A percentile compares a stretch with the other conserved stretches of the same genome.
phyloP scores from a whole-genome alignment of 2,329 filamentous ascomycete genomes.

The Arthrobotrys conoides region DNA sequence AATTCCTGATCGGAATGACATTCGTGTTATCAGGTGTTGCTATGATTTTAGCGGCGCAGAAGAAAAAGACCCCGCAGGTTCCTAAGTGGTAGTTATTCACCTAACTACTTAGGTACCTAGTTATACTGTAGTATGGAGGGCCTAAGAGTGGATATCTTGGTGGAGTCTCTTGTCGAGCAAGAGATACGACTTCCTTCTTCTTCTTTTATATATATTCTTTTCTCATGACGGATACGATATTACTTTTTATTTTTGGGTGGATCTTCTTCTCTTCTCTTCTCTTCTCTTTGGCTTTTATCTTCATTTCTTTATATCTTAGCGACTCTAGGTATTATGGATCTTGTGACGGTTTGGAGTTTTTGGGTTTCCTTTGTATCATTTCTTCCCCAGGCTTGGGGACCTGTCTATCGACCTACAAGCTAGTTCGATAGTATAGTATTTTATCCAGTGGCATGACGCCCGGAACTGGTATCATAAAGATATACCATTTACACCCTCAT shows the following conservation, averaged over 20 bases:
- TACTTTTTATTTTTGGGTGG: background rate
- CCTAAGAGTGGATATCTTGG: background rate
- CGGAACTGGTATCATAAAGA: background rate
- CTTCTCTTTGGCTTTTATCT: background rate
- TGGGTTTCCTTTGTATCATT: background rate
- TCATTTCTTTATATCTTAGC: background rate
- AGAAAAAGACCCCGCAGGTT: slow-evolving; percentile 25
- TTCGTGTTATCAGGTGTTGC: slow-evolving; percentile 43
- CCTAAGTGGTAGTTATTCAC: slow-evolving; percentile 43
- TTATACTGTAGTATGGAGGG: too few species aligned
- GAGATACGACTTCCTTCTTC: background rate
- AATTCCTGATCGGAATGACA: slow-evolving; percentile 42
- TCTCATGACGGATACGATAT: slow-evolving; percentile 14
- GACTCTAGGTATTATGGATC: background rate
- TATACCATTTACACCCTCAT: background rate
- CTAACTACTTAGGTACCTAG: background rate
- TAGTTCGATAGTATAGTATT: background rate
- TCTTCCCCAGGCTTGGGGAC: background rate
- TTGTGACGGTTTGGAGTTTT: slow-evolving; percentile 16
- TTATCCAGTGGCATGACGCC: background rate
- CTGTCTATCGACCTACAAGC: background rate
- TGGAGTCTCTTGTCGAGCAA: slow-evolving; percentile 18
- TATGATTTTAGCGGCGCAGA: slow-evolving; percentile 39
- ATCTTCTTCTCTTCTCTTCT: background rate
- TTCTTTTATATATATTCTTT: slow-evolving; percentile 9